Conservation (phyloP, 495 filamentous ascomycete genomes). For the Aspergillus diversus region DNA sequence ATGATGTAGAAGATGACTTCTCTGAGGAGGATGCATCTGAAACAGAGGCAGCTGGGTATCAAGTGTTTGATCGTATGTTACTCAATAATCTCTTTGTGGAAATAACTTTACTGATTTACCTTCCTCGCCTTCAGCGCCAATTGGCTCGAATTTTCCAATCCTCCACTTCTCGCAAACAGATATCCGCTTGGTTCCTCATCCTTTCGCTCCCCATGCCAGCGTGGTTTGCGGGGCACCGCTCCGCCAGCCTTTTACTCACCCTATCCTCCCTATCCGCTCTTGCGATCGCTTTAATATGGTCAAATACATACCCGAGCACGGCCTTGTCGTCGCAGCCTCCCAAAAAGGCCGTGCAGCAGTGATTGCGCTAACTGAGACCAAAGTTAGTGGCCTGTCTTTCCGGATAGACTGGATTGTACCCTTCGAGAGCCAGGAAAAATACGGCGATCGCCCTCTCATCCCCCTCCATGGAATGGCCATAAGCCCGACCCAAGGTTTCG, state of each 20-base stretch:
- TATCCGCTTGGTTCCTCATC: constrained; percentile 58
- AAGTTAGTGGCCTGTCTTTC: constrained; percentile 44
- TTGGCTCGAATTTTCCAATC: constrained; percentile 45
- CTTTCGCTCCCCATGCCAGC: constrained; percentile 45
- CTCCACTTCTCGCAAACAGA: constrained; percentile 62
- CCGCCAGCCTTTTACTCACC: constrained; percentile 41
- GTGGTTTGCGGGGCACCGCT: constrained; percentile 54
- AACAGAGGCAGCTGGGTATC: constrained; percentile 16
- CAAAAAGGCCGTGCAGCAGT: constrained; percentile 76
- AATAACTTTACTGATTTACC: constrained; percentile 16
- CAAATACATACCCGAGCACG: constrained; percentile 75
- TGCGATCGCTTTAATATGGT: constrained; percentile 78
- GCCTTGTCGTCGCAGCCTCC: constrained; percentile 72
- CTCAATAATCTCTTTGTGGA: not conserved
- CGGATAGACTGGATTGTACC: constrained; percentile 63
- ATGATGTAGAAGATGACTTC: constrained; percentile 18
- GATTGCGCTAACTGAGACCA: constrained; percentile 64
- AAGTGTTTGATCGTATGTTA: constrained; percentile 28
- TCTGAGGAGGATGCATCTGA: constrained; percentile 18
- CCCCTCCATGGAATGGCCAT: constrained; percentile 60
- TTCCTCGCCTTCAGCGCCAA: constrained; percentile 24
- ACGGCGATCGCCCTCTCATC: constrained; percentile 43
- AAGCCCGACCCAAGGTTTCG: constrained; percentile 65
- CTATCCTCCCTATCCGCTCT: constrained; percentile 38
- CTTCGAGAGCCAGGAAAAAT: constrained; percentile 47